A percentile compares a stretch with the other conserved stretches of the same genome.
Conservation (phyloP, 2,329 filamentous ascomycete species). For the Sporothrix luriei region DNA sequence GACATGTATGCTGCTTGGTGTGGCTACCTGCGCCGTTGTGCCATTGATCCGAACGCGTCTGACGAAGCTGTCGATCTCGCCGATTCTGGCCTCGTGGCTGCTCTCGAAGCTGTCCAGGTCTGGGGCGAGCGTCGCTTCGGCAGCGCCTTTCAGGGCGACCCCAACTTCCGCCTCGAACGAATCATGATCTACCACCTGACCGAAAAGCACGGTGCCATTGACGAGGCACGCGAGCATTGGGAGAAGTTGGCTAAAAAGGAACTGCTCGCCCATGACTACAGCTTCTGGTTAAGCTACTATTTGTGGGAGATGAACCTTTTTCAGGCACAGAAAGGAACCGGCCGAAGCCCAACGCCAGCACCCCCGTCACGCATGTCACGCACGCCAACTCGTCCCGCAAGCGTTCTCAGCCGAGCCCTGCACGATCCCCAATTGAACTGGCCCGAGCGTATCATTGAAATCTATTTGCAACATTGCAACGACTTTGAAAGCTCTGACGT, state of each 20-base stretch:
- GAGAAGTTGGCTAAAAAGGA: slow-evolving; percentile 66
- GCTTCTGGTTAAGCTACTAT: slow-evolving; percentile 94
- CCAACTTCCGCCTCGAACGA: slow-evolving; percentile 82
- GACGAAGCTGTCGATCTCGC: slow-evolving; percentile 88
- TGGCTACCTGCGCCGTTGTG: slow-evolving; percentile 83
- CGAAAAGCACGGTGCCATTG: slow-evolving; percentile 75
- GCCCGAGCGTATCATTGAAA: slow-evolving; percentile 73
- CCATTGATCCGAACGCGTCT: slow-evolving; percentile 71
- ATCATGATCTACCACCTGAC: slow-evolving; percentile 91
- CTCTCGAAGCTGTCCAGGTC: slow-evolving; percentile 81
- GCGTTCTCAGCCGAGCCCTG: slow-evolving; percentile 72
- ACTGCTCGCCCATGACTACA: slow-evolving; percentile 73
- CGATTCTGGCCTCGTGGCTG: slow-evolving; percentile 83
- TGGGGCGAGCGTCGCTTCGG: slow-evolving; percentile 76
- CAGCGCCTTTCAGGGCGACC: slow-evolving; percentile 78
- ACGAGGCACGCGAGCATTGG: slow-evolving; percentile 78
- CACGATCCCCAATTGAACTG: slow-evolving; percentile 66
- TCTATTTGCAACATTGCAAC: slow-evolving; percentile 80
- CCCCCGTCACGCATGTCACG: slow-evolving; percentile 52
- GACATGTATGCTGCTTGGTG: slow-evolving; percentile 95
- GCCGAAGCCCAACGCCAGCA: slow-evolving; percentile 56
- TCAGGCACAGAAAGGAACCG: slow-evolving; percentile 51
- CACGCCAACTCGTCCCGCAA: slow-evolving; percentile 73
- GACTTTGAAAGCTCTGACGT: slow-evolving; percentile 81
- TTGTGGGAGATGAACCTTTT: slow-evolving; percentile 81